Percentiles rank a stretch among this genome's conserved stretches.
These are phyloP conservation scores for Daldinia vernicosa DNA, from an alignment of 495 filamentous ascomycete species.

Conservation along the genomic window DNA sequence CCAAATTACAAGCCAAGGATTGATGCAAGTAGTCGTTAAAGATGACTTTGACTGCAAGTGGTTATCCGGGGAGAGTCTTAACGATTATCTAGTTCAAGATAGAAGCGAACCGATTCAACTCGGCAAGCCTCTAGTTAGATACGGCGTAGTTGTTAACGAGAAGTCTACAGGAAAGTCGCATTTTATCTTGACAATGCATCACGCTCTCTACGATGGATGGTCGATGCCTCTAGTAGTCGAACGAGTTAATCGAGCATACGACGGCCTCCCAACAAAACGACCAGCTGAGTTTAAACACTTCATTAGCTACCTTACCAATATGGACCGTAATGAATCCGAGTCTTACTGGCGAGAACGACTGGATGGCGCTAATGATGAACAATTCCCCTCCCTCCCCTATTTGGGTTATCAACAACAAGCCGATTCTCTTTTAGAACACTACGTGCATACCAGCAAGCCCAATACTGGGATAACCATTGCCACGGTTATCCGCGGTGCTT, in stretches of 20 bases:
- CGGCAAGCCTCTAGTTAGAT: conserved; percentile 63
- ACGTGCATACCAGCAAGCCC: conserved; percentile 52
- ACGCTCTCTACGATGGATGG: conserved; percentile 76
- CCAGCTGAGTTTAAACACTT: conserved; percentile 57
- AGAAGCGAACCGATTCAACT: conserved; percentile 60
- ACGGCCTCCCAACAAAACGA: conserved; percentile 51
- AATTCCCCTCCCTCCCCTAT: conserved; percentile 66
- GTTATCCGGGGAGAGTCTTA: conserved; percentile 54
- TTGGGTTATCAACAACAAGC: conserved; percentile 63
- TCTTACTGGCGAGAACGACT: conserved; percentile 56
- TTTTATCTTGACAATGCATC: conserved; percentile 72
- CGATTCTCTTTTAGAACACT: conserved; percentile 61
- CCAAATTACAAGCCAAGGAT: conserved; percentile 60
- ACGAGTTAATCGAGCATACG: conserved; percentile 57
- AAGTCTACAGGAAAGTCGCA: conserved; percentile 50
- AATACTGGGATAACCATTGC: conserved; percentile 62
- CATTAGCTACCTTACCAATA: conserved; percentile 53
- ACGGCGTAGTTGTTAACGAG: conserved; percentile 57
- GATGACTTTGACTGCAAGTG: conserved; percentile 57
- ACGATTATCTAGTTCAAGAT: conserved; percentile 56
- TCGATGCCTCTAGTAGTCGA: conserved; percentile 66
- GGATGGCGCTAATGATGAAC: conserved; percentile 60
- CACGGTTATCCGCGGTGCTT: conserved; percentile 68
- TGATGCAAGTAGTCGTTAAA: conserved; percentile 67
- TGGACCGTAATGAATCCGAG: conserved; percentile 47